Evolutionary conservation across 2,329 filamentous ascomycete species (phyloP).

Genomic region (Stylonectria norvegica): DNA sequence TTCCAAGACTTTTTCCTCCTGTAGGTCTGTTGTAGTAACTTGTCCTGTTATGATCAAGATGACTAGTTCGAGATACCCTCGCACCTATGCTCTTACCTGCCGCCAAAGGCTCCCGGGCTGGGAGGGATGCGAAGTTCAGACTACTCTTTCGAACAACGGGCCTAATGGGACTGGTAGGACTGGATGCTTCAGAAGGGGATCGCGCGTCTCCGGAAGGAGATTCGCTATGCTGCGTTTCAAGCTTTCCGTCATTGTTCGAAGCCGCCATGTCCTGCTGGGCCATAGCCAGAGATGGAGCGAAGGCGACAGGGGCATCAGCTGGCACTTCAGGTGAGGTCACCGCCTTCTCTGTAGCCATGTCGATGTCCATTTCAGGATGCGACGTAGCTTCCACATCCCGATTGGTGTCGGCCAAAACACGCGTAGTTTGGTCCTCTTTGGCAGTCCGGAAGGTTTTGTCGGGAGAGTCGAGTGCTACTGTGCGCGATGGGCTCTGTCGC

Average conservation of each 20-base stretch:
- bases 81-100: constrained; percentile 79
- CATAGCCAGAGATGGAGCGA: neutral
- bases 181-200: constrained; percentile 67
- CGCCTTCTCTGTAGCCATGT: neutral
- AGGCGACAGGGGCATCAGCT: neutral
- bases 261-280: neutral
- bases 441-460: constrained; percentile 42
- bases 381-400: constrained; percentile 2
- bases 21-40: constrained; percentile 74
- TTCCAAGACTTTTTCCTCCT: constrained; percentile 68
- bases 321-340: neutral
- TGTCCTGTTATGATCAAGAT: constrained; percentile 67
- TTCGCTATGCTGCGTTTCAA: constrained; percentile 10
- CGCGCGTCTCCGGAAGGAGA: constrained; percentile 43
- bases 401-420: constrained; percentile 12
- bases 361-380: neutral
- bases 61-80: constrained; percentile 71
- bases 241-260: constrained; percentile 7
- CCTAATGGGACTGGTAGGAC: constrained; percentile 72
- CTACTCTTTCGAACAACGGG: constrained; percentile 88
- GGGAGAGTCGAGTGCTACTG: constrained; percentile 29
- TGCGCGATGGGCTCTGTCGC: constrained; percentile 23
- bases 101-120: constrained; percentile 81
- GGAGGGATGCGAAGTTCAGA: constrained; percentile 88
- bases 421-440: constrained; percentile 42